Percentiles rank a stretch among this genome's conserved stretches.
phyloP scores from a whole-genome alignment of 2,329 filamentous ascomycete species.

The Penicillium nordicum region DNA sequence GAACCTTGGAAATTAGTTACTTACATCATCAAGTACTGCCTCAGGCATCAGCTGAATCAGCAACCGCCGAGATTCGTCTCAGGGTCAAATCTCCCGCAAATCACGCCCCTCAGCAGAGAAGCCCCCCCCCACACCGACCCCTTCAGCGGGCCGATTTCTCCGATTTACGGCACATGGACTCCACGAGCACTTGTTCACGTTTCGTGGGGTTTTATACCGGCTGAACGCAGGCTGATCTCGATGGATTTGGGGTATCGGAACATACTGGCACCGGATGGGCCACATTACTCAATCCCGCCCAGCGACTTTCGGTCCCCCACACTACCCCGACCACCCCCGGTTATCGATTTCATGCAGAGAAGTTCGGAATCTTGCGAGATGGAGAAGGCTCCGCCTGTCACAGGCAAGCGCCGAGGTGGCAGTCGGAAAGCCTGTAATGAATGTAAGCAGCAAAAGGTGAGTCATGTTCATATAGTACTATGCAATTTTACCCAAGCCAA shows the following conservation, averaged over 20 bases:
- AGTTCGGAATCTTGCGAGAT: slow-evolving; percentile 37
- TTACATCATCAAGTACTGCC: not conserved
- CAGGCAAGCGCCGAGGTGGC: slow-evolving; percentile 45
- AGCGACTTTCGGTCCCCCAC: slow-evolving; percentile 38
- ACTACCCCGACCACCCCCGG: slow-evolving; percentile 31
- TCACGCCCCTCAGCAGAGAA: not conserved
- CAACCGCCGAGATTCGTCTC: slow-evolving; percentile 30
- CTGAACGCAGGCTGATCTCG: slow-evolving; percentile 26
- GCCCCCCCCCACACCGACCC: not conserved
- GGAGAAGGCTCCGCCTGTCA: slow-evolving; percentile 44
- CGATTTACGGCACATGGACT: slow-evolving; percentile 39
- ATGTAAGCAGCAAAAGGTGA: slow-evolving; percentile 66
- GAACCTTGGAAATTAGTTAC: no score
- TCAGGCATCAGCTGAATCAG: slow-evolving; percentile 15
- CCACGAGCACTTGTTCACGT: slow-evolving; percentile 23
- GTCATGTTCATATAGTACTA: slow-evolving; percentile 10
- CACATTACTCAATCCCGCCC: slow-evolving; percentile 28
- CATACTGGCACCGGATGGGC: slow-evolving; percentile 35
- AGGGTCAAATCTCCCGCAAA: slow-evolving; percentile 5
- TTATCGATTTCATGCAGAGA: slow-evolving; percentile 30
- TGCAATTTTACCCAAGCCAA: slow-evolving; percentile 4
- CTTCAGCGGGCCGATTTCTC: slow-evolving; percentile 28
- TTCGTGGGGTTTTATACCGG: slow-evolving; percentile 31
- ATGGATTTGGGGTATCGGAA: slow-evolving; percentile 39
- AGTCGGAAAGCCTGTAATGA: slow-evolving; percentile 60